Evolutionary conservation across 345 rosid species (phyloP).

Genomic region (Syzygium aromaticum): DNA sequence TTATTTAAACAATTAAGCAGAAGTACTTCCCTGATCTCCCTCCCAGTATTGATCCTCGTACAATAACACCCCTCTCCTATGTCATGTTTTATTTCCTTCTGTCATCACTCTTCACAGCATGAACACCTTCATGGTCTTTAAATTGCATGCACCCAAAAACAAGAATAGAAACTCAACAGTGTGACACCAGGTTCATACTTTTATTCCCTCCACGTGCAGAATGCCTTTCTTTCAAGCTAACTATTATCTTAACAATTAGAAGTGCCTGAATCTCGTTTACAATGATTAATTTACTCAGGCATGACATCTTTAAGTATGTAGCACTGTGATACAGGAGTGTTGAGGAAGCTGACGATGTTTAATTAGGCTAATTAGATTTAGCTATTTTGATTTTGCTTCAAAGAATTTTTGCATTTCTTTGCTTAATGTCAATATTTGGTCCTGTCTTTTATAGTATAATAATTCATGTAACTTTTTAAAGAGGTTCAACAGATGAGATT

Average conservation of each 20-base stretch:
- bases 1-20: neutral
- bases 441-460: neutral
- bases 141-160: neutral
- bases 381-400: neutral
- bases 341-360: neutral
- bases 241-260: neutral
- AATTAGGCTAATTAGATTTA: neutral
- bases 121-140: neutral
- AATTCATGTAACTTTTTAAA: neutral
- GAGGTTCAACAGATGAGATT: neutral
- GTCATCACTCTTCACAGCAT: neutral
- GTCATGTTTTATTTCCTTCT: neutral
- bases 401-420: no score
- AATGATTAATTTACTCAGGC: neutral
- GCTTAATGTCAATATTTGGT: neutral
- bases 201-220: neutral
- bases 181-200: neutral
- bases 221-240: neutral
- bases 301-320: neutral
- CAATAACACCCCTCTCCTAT: neutral
- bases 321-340: neutral
- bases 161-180: neutral
- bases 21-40: neutral
- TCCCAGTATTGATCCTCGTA: neutral
- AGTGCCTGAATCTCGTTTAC: neutral